These are phyloP conservation scores for Candida tetrigidarum DNA, from an alignment of 1,139 yeast species.

Conservation along the genomic window DNA sequence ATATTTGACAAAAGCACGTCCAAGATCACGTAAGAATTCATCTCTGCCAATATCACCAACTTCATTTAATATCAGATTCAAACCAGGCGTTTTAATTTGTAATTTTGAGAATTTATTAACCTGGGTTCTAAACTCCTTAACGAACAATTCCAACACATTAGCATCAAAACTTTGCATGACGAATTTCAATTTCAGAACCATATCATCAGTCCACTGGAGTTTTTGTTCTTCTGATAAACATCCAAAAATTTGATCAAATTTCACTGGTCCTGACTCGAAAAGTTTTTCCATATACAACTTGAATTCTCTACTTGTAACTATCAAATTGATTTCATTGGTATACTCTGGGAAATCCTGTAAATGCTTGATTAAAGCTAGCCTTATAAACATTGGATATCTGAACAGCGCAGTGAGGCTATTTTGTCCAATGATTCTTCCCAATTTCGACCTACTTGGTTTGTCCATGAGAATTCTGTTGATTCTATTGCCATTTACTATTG, in stretches of 20 bases:
- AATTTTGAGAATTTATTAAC: background rate
- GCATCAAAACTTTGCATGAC: conserved; percentile 7
- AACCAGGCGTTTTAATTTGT: background rate
- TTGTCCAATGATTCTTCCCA: conserved; percentile 3
- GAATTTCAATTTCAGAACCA: conserved; percentile 8
- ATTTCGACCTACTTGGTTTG: background rate
- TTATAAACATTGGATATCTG: conserved; percentile 5
- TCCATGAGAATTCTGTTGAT: conserved; percentile 11
- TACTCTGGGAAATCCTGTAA: background rate
- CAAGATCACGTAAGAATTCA: conserved; percentile 1
- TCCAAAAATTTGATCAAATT: conserved; percentile 13
- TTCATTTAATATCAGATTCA: background rate
- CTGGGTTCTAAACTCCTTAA: conserved; percentile 7
- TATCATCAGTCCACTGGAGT: conserved; percentile 11
- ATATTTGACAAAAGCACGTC: conserved; percentile 1
- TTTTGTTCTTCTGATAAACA: conserved; percentile 14
- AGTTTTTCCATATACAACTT: conserved; percentile 13
- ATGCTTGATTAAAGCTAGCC: conserved; percentile 5
- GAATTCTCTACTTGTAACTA: conserved; percentile 10
- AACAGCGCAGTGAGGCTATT: conserved; percentile 4
- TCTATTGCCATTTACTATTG: conserved; percentile 11
- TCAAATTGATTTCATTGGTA: conserved; percentile 4
- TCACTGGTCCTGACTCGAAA: background rate
- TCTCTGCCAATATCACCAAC: background rate
- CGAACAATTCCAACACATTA: conserved; percentile 5